Evolutionary conservation across 108 stramenopile species (phyloP).

Genomic region (Pseudonitzschia delicatissima): DNA sequence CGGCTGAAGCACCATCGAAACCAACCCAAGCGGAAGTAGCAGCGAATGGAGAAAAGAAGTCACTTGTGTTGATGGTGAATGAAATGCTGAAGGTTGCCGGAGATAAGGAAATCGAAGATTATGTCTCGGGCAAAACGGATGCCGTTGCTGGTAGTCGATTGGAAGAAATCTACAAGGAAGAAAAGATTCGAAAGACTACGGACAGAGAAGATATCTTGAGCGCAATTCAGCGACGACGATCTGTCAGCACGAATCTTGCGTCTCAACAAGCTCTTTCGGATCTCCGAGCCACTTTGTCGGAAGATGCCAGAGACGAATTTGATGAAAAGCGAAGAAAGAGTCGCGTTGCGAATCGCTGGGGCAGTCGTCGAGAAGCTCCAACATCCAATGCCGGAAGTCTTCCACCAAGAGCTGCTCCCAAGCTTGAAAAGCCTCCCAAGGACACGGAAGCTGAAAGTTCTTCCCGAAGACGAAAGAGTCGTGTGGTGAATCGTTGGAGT

Average conservation of each 20-base stretch:
- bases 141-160: conserved; percentile 52
- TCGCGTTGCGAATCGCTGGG: conserved; percentile 24
- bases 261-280: conserved; percentile 28
- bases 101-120: conserved; percentile 57
- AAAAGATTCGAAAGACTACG: conserved; percentile 11
- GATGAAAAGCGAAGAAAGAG: conserved; percentile 1
- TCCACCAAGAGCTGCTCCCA: too few relatives aligned
- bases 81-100: conserved; percentile 69
- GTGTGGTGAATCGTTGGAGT: conserved; percentile 27
- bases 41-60: conserved; percentile 27
- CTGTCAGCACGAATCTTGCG: conserved; percentile 8
- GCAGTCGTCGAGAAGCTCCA: not conserved
- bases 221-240: conserved; percentile 13
- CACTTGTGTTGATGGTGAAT: conserved; percentile 74
- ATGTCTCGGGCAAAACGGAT: conserved; percentile 53
- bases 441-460: not conserved
- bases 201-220: conserved; percentile 19
- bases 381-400: too few relatives aligned
- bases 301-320: not conserved
- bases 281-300: conserved; percentile 12
- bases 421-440: not conserved
- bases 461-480: not conserved
- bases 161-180: conserved; percentile 67
- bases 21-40: not conserved
- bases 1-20: conserved; percentile 24